Conservation (phyloP, 2,329 filamentous ascomycete species). For the Aureobasidium zeae region DNA sequence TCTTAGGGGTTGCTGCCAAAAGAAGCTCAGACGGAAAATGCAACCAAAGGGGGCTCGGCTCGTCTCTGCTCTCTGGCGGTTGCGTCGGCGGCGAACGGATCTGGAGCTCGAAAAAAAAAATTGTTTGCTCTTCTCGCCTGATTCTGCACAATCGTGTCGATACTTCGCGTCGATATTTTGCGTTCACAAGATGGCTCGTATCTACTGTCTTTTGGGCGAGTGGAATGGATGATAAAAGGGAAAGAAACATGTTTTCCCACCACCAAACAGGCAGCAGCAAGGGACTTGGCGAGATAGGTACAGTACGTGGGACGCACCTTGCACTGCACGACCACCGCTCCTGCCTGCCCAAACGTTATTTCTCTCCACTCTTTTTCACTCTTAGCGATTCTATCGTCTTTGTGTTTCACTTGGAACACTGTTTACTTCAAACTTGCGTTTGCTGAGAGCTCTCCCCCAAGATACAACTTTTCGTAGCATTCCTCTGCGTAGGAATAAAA, state of each 20-base stretch:
- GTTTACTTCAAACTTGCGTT: neutral
- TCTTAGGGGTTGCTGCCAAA: slow-evolving; percentile 13
- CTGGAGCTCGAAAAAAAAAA: slow-evolving; percentile 10
- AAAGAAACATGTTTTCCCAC: too few relatives aligned
- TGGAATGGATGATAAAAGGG: too few relatives aligned
- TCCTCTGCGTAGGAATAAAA: neutral
- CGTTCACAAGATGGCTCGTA: too few relatives aligned
- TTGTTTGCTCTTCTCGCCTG: slow-evolving; percentile 9
- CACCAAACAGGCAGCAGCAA: slow-evolving; percentile 10
- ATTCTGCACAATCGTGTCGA: slow-evolving; percentile 9
- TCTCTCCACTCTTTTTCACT: slow-evolving; percentile 12
- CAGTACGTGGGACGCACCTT: slow-evolving; percentile 9
- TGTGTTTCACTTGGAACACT: slow-evolving; percentile 10
- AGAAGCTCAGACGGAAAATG: slow-evolving; percentile 13
- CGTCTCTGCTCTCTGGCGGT: slow-evolving; percentile 1
- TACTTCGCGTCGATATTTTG: too few relatives aligned
- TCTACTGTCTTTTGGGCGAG: too few relatives aligned
- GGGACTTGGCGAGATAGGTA: slow-evolving; percentile 14
- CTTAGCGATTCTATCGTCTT: slow-evolving; percentile 10
- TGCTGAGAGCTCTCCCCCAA: neutral
- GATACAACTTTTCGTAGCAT: neutral
- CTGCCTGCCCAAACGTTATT: slow-evolving; percentile 8
- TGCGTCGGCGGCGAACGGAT: slow-evolving; percentile 15
- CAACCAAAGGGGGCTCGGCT: slow-evolving; percentile 4
- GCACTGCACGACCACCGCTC: neutral